Evolutionary conservation across 2,329 filamentous ascomycete genomes (phyloP).

Genomic region (Sclerotinia glacialis): DNA sequence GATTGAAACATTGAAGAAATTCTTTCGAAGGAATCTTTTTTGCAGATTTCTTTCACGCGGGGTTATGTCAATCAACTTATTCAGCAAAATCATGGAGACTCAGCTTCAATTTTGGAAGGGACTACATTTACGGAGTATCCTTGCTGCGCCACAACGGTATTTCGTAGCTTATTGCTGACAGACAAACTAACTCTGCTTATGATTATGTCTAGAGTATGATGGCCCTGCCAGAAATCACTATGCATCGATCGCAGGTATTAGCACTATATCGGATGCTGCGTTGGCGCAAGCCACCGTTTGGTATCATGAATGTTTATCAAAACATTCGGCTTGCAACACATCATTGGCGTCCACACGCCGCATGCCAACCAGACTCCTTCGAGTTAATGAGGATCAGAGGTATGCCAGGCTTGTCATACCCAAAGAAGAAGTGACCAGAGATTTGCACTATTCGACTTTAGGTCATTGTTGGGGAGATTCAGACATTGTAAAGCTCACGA

Average conservation of each 20-base stretch:
- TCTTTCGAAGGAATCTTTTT: not conserved
- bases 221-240: not conserved
- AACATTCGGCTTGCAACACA: not conserved
- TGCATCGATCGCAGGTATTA: not conserved
- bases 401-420: not conserved
- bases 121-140: fast-evolving
- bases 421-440: not conserved
- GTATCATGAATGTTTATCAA: not conserved
- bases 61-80: no score
- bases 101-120: fast-evolving
- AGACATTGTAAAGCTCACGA: not conserved
- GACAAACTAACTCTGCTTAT: not conserved
- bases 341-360: not conserved
- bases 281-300: not conserved
- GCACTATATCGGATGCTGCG: not conserved
- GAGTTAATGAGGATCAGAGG: not conserved
- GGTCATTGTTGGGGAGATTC: constrained; percentile 6
- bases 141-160: not conserved
- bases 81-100: no score
- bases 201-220: not conserved
- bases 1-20: no score
- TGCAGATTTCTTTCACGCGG: not conserved
- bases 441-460: not conserved
- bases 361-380: constrained; percentile 1
- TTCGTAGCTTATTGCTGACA: not conserved